Evolutionary conservation across 805 yeast genomes (phyloP).

Genomic region (Kodamaea laetipori): DNA sequence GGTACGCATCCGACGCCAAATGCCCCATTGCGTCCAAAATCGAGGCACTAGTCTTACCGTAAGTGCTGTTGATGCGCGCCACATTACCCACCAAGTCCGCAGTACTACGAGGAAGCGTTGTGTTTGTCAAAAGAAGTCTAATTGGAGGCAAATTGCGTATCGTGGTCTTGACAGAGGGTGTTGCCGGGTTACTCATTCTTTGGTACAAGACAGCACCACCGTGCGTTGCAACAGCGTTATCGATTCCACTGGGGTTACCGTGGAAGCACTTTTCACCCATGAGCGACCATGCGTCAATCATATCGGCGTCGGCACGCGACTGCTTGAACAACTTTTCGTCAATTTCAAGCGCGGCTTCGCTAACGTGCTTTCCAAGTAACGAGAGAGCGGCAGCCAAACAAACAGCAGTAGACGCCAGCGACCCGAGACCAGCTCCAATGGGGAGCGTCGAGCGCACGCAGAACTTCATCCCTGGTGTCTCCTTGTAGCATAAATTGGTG

Average conservation of each 20-base stretch:
- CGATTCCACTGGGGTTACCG: constrained; percentile 96
- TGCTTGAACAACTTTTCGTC: constrained; percentile 33
- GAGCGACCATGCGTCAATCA: constrained; percentile 84
- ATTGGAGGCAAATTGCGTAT: constrained; percentile 76
- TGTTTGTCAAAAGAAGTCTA: constrained; percentile 76
- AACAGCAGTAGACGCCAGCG: constrained; percentile 89
- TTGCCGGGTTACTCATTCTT: constrained; percentile 53
- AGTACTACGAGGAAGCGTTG: constrained; percentile 85
- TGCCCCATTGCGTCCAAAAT: constrained; percentile 77
- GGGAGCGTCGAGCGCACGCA: constrained; percentile 83
- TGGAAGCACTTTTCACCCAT: constrained; percentile 95
- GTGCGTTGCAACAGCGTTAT: constrained; percentile 91
- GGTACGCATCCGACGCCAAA: constrained; percentile 72
- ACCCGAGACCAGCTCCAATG: constrained; percentile 95
- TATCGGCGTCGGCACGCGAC: constrained; percentile 45
- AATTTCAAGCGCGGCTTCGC: constrained; percentile 34
- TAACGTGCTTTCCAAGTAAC: constrained; percentile 57
- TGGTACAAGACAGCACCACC: constrained; percentile 96
- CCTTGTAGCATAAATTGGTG: constrained; percentile 53
- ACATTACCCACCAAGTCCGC: constrained; percentile 82
- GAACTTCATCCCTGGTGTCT: constrained; percentile 55
- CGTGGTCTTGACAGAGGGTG: constrained; percentile 63
- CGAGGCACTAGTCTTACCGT: constrained; percentile 56
- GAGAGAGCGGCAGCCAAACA: constrained; percentile 76
- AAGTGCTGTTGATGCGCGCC: constrained; percentile 50